Conservation (phyloP, 768 basidiomycete genomes). For the Dioszegia hungarica region DNA sequence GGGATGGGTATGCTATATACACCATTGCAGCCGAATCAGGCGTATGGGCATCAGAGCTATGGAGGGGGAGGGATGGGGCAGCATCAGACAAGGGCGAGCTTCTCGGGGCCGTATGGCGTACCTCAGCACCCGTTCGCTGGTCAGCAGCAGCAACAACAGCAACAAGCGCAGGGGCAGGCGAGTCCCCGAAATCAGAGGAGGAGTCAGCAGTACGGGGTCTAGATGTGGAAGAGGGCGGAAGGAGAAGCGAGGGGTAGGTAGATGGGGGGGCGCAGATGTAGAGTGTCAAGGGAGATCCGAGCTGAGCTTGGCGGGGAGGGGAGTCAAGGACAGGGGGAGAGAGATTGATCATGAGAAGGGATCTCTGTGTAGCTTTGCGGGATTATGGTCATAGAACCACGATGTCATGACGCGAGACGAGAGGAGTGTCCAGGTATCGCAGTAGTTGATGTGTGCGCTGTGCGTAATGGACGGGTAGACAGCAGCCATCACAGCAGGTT, state of each 20-base stretch:
- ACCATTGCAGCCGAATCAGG: slow-evolving; percentile 28
- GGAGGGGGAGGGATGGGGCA: not conserved
- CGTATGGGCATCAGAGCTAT: not conserved
- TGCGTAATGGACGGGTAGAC: too few species aligned
- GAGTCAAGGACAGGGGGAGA: too few species aligned
- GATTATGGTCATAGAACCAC: too few species aligned
- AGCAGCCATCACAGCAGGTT: too few species aligned
- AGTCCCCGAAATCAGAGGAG: slow-evolving; percentile 36
- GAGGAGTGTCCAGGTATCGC: too few species aligned
- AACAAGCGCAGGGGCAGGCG: slow-evolving; percentile 8
- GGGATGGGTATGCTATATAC: slow-evolving; percentile 40
- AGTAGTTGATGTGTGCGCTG: too few species aligned
- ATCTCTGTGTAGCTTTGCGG: too few species aligned
- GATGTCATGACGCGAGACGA: too few species aligned
- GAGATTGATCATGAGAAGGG: too few species aligned
- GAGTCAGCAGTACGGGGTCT: slow-evolving; percentile 25
- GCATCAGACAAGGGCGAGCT: slow-evolving; percentile 34
- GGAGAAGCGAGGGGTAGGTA: not conserved
- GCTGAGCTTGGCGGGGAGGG: too few species aligned
- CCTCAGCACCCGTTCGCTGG: slow-evolving; percentile 19
- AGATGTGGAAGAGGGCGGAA: not conserved
- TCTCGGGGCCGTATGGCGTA: slow-evolving; percentile 36
- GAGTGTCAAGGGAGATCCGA: too few species aligned
- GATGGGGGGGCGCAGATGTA: not conserved
- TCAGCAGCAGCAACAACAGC: slow-evolving; percentile 7